These are phyloP conservation scores for Echria macrotheca DNA, from an alignment of 495 filamentous ascomycete genomes.

Conservation along the genomic window DNA sequence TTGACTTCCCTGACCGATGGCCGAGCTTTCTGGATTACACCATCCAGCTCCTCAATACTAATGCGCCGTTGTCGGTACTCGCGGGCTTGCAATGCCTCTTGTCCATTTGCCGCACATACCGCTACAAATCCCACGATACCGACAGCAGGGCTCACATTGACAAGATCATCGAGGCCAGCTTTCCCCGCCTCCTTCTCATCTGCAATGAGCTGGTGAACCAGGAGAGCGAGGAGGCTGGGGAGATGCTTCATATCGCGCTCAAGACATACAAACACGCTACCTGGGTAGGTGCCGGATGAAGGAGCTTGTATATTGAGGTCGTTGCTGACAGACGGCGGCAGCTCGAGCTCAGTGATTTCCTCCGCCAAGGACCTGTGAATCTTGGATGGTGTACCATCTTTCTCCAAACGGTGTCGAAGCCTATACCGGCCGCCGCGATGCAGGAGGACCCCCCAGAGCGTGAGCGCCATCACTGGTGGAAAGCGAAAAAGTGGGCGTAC, in stretches of 20 bases:
- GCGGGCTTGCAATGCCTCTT: slow-evolving; percentile 91
- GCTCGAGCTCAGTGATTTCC: slow-evolving; percentile 78
- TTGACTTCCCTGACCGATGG: slow-evolving; percentile 93
- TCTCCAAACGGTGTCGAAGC: slow-evolving; percentile 79
- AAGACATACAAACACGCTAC: slow-evolving; percentile 97
- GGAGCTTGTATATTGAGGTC: background rate
- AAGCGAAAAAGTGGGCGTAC: slow-evolving; percentile 99
- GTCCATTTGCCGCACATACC: slow-evolving; percentile 86
- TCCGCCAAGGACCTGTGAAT: slow-evolving; percentile 74
- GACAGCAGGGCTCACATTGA: slow-evolving; percentile 83
- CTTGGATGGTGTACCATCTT: slow-evolving; percentile 95
- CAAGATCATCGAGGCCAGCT: slow-evolving; percentile 84
- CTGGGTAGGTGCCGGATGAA: slow-evolving; percentile 59
- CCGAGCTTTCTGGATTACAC: slow-evolving; percentile 89
- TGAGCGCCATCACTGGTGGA: slow-evolving; percentile 97
- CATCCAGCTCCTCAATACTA: slow-evolving; percentile 73
- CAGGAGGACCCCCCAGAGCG: slow-evolving; percentile 78
- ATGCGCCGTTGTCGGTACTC: slow-evolving; percentile 78
- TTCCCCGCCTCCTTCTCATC: slow-evolving; percentile 84
- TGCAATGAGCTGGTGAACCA: slow-evolving; percentile 84
- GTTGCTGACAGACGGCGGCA: slow-evolving; percentile 32
- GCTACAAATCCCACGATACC: slow-evolving; percentile 71
- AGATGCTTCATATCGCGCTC: slow-evolving; percentile 91
- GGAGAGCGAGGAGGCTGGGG: slow-evolving; percentile 84
- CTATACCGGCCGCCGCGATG: slow-evolving; percentile 72